Evolutionary conservation across 73 alveolate species (phyloP).

Genomic region (Paraurostyla sp.): DNA sequence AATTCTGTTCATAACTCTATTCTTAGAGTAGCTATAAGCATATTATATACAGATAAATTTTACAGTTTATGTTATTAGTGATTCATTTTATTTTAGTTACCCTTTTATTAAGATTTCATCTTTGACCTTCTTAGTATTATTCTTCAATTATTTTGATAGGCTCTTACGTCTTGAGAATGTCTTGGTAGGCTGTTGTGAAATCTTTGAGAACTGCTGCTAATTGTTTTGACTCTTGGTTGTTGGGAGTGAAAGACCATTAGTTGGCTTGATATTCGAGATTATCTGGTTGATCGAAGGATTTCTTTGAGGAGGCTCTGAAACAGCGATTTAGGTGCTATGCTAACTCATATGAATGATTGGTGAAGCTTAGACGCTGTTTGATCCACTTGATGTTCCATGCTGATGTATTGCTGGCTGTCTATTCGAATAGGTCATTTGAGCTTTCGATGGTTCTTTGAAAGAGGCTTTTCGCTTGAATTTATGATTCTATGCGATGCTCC

Average conservation of each 20-base stretch:
- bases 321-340: background rate
- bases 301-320: conserved; percentile 31
- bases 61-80: background rate
- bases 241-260: conserved; percentile 13
- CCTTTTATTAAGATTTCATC: conserved; percentile 6
- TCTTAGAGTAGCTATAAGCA: background rate
- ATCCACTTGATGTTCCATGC: background rate
- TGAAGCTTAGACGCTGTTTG: background rate
- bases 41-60: background rate
- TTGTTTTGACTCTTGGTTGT: background rate
- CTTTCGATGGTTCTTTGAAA: conserved; percentile 18
- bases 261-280: background rate
- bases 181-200: background rate
- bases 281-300: conserved; percentile 21
- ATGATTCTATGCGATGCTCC: conserved; percentile 22
- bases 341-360: conserved; percentile 8
- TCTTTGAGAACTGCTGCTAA: background rate
- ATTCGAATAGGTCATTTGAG: background rate
- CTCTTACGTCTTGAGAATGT: conserved; percentile 3
- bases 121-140: background rate
- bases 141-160: conserved; percentile 1
- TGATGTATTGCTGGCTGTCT: background rate
- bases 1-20: background rate
- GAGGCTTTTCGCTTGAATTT: conserved; percentile 44
- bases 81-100: conserved; percentile 13